A percentile compares a stretch with the other conserved stretches of the same genome.
Conservation (phyloP, 306 rosid genomes). For the Herpetospermum pedunculosum region DNA sequence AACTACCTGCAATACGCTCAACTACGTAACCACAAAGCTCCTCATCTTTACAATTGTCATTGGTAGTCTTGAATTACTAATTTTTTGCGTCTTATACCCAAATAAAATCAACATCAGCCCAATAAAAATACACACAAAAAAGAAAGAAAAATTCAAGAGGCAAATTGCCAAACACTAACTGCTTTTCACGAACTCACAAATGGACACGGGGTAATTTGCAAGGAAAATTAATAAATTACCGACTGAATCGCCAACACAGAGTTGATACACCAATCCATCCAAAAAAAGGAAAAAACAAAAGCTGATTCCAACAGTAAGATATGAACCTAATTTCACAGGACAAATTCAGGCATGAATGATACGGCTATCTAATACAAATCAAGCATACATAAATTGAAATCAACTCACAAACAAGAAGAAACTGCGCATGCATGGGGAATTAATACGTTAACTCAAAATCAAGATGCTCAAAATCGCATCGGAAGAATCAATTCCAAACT, state of each 20-base stretch:
- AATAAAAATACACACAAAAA: background rate
- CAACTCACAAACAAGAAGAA: background rate
- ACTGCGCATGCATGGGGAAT: conserved; percentile 1
- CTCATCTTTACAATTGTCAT: background rate
- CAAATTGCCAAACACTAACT: background rate
- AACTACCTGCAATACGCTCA: background rate
- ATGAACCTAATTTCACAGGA: background rate
- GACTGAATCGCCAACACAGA: background rate
- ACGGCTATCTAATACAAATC: background rate
- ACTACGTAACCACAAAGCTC: background rate
- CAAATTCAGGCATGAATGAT: background rate
- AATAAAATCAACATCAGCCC: background rate
- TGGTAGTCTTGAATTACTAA: background rate
- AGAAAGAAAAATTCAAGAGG: background rate
- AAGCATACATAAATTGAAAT: background rate
- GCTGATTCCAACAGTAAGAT: background rate
- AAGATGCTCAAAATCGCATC: background rate
- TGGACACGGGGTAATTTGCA: background rate
- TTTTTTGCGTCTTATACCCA: background rate
- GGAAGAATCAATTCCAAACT: background rate
- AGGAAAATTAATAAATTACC: background rate
- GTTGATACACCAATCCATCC: background rate
- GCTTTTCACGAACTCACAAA: background rate
- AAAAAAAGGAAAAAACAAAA: background rate
- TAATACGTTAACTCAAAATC: background rate